phyloP scores from a whole-genome alignment of 2,329 filamentous ascomycete species.

The Septoria petroselini region DNA sequence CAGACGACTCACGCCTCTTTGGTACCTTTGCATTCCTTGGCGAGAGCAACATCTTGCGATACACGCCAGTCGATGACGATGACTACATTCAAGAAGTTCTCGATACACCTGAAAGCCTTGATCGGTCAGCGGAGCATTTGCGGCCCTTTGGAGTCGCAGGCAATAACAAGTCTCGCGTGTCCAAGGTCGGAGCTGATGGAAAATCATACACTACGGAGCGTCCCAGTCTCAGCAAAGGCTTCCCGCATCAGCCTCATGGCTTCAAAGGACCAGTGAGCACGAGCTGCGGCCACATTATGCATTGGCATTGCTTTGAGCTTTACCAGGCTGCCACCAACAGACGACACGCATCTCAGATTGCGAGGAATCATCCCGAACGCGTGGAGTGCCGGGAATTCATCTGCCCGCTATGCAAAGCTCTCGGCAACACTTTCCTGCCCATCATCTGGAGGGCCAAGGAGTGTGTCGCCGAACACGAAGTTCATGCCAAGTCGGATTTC shows the following conservation, averaged over 20 bases:
- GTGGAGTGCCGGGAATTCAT: conserved; percentile 82
- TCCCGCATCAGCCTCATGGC: conserved; percentile 58
- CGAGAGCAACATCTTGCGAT: conserved; percentile 79
- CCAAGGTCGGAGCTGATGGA: conserved; percentile 72
- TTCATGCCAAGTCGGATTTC: conserved; percentile 54
- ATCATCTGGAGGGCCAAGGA: conserved; percentile 94
- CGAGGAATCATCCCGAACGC: conserved; percentile 85
- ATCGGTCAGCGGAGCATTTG: conserved; percentile 76
- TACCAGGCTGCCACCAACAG: conserved; percentile 82
- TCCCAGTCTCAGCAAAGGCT: conserved; percentile 85
- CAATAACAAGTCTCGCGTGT: conserved; percentile 74
- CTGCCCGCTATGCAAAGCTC: conserved; percentile 91
- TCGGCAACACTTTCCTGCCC: conserved; percentile 91
- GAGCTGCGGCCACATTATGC: conserved; percentile 97
- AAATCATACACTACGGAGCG: conserved; percentile 69
- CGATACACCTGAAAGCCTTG: conserved; percentile 74
- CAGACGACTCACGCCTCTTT: conserved; percentile 81
- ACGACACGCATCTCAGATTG: conserved; percentile 87
- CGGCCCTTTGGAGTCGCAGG: conserved; percentile 88
- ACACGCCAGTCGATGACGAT: conserved; percentile 76
- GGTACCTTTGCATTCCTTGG: conserved; percentile 89
- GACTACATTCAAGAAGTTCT: conserved; percentile 83
- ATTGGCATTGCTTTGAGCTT: conserved; percentile 89
- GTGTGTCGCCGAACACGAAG: conserved; percentile 69
- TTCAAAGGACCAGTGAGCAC: conserved; percentile 78